Base-by-base conservation (phyloP, 2,329 filamentous ascomycete genomes). In the Neospermospora avenae region DNA sequence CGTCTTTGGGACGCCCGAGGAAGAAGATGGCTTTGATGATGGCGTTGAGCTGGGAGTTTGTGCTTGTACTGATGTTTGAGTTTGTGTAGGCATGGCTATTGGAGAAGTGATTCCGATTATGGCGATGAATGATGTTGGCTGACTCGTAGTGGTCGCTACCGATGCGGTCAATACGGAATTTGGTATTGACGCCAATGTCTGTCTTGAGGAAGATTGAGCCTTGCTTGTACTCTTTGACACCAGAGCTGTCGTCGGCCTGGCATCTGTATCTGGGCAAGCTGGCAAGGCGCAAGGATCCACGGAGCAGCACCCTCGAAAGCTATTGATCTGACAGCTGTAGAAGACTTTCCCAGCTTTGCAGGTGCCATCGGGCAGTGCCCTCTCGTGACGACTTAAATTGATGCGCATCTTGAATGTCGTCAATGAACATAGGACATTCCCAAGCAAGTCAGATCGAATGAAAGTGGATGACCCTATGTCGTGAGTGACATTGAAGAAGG, bases 291-390 rank as follows among this genome's bases (percentile, higher is more conserved):
- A 83, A 16, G 79, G 75, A 61, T 80, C 68, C 14, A 74, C 67
- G 14, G 71, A 67, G 67, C 80, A 83, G 65, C 81, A 83, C 18
- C 78, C 80, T 2, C 54, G 59, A 63, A 77, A 80, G 34, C 64
- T 62, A 64, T 70, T 76, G 51, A 55, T 42, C 14, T 51, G 60
- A 63, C 79, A 82, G 24, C 61, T 53, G 63, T 77, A 81, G 63
- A 72, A 79, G 31, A 54, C 49, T 35, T 55, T 49, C 4, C 49
- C 59, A 2, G 49, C 8, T 11, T 42, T 22, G 45, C 59, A 61
- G 14, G 51, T 49, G 34, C 20, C 64, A 42, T 46, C 57, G 24
- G 20, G 20, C 41, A 34, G 34, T 53, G 31, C 55, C 39, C 55
- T 49, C 55, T 37, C 42, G 44, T 55, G 22, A 20, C 11, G 44